Base-by-base conservation (phyloP, 1,139 yeast genomes). In the Arxiozyma bovina region DNA sequence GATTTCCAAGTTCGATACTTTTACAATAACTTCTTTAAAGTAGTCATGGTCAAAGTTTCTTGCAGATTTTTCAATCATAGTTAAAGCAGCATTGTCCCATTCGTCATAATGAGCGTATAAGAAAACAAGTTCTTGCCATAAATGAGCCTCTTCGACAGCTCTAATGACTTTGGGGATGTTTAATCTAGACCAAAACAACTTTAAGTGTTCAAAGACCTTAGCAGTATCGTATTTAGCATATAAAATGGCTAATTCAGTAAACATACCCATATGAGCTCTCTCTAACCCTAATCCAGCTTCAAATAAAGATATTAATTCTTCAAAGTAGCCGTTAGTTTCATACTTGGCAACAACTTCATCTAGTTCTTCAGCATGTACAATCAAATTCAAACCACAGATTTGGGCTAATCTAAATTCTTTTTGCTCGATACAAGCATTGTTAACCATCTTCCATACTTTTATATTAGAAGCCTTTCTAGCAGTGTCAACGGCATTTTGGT, bases 251-350 rank as follows among this genome's bases (percentile, higher is more conserved):
- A 94, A 80, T 72, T 91, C 97, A 12, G 99, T 93, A 71, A 94
- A 93, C 98, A 93, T 93, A 65, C 98, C 99, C 98, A 93, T 93
- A 70, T 94, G 99, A 44, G 99, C 99, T 71, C 99, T 87, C 77
- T 93, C 99, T 64, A 93, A 80, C 52, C 96, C 95, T 58, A 93
- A 80, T 63, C 99, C 99, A 64, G 90, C 94, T 74, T 93, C 99
- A 67, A 93, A 89, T 66, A 93, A 80, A 20, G 96, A 81, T 62
- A 93, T 87, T 60, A 94, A 79, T 75, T 94, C 96, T 61, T 83
- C 87, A 74, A 91, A 90, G 74, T 89, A 89, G 50, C 99, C 99
- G 64, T 86, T 82, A 71, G 80, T 77, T 74, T 93, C 98, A 70
- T 93, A 93, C 63, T 87, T 87, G 58, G 75, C 78, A 53, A 93